Evolutionary conservation across 257 asterid genomes (phyloP), one percentile per base, ranked within the genome.

Genomic region (Gentiana dahurica): DNA sequence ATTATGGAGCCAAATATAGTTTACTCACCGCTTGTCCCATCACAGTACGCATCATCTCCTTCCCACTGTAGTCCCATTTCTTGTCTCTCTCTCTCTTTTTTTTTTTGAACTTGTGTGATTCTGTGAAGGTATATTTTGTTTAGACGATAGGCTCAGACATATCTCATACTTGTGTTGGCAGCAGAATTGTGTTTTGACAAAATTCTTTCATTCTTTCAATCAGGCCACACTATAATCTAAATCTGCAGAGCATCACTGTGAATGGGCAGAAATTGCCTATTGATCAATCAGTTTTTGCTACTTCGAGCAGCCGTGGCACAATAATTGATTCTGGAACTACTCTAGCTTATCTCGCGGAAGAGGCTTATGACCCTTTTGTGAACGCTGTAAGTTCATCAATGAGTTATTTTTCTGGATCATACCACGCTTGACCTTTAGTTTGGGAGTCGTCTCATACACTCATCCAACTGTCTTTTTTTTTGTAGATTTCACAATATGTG

Each of bases 261-360:
- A 88, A 88, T 51, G 99, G 99, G 50, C 95, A 92, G 78, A 63
- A 66, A 49, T 70, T 92, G 68, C 55, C 88, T 56, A 85, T 92
- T 65, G 79, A 72, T 61, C 66, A 88, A 33, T 75, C 91, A 4
- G 97, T 83, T 32, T 92, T 92, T 71, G 67, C 83, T 49, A 88
- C 97, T 59, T 66, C n/a, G 57, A 55, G 38, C 73, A 85, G 71
- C 77, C 66, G 77, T 54, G 99, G 99, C 66, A 92, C 97, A 7
- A 88, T 92, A 71, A 73, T 92, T 44, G 99, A 92, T 73, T 92
- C 99, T 8, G 97, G 98, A 71, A 91, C 98, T 49, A 91, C 98
- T 8, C 72, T 91, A 73, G 94, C 97, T 13, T 91, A 92, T 75
- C 85, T 92, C 66, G 94, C 95, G 9, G 93, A 83, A 64, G 95